Conservation (phyloP, 2,329 filamentous ascomycete species). For the Myriangium duriaei region DNA sequence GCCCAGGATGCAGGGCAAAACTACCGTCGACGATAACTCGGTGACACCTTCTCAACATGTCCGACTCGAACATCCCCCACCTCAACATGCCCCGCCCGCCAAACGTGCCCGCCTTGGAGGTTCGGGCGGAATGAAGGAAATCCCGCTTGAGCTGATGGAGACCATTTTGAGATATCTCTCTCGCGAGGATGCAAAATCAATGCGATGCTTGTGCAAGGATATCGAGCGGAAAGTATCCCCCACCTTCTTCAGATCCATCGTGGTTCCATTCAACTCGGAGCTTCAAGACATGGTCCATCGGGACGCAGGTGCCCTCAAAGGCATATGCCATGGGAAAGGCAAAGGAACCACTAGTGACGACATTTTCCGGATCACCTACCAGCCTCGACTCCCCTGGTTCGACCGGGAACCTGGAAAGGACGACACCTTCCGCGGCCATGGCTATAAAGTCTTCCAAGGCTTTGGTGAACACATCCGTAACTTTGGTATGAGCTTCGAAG, state of each 20-base stretch:
- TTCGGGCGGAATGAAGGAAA: not conserved
- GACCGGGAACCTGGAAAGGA: conserved; percentile 26
- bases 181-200: conserved; percentile 44
- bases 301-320: conserved; percentile 14
- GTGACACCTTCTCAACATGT: no score
- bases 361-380: conserved; percentile 13
- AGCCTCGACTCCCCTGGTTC: conserved; percentile 26
- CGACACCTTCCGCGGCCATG: conserved; percentile 42
- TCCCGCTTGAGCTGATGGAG: conserved; percentile 53
- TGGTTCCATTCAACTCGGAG: conserved; percentile 53
- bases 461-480: conserved; percentile 49
- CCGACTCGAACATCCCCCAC: no score
- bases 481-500: conserved; percentile 57
- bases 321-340: conserved; percentile 17
- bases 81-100: no score
- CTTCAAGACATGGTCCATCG: conserved; percentile 41
- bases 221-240: conserved; percentile 47
- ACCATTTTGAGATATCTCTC: conserved; percentile 44
- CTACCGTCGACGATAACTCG: no score
- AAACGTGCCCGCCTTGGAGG: not conserved
- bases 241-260: conserved; percentile 48
- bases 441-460: conserved; percentile 48
- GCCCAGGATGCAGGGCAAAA: no score
- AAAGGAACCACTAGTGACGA: conserved; percentile 18
- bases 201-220: conserved; percentile 50